A percentile compares a stretch with the other conserved stretches of the same genome.
Conservation (phyloP, 345 rosid genomes). For the Psidium friedrichsthalianum region DNA sequence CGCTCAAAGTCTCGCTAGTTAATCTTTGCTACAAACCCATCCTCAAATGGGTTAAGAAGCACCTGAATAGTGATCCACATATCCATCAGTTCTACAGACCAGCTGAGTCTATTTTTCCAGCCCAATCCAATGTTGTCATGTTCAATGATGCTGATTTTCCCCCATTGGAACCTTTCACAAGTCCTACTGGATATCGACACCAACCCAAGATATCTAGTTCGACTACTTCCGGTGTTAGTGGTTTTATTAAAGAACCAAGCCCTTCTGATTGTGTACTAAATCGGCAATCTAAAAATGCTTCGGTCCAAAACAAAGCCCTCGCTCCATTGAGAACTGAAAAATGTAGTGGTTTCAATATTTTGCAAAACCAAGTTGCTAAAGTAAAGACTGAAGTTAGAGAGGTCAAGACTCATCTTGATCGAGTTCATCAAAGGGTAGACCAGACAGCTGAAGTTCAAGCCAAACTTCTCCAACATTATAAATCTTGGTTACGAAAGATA, state of each 20-base stretch:
- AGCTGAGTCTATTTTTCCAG: too few relatives aligned
- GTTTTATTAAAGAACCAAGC: too few relatives aligned
- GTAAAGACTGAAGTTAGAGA: neutral
- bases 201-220: too few relatives aligned
- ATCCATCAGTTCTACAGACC: neutral
- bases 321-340: neutral
- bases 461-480: neutral
- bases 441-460: too few relatives aligned
- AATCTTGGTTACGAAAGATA: neutral
- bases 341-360: fast-evolving
- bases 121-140: neutral
- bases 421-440: neutral
- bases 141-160: neutral
- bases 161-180: too few relatives aligned
- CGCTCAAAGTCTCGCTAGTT: too few relatives aligned
- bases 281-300: neutral
- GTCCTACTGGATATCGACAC: too few relatives aligned
- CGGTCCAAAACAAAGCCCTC: neutral
- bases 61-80: neutral
- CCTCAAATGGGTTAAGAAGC: neutral
- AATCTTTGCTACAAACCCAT: neutral
- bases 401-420: neutral
- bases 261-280: neutral
- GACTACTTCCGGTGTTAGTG: too few relatives aligned
- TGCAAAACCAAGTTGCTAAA: neutral